These are phyloP conservation scores for Colletotrichum filicis DNA, from an alignment of 2,329 filamentous ascomycete genomes.

Conservation along the genomic window DNA sequence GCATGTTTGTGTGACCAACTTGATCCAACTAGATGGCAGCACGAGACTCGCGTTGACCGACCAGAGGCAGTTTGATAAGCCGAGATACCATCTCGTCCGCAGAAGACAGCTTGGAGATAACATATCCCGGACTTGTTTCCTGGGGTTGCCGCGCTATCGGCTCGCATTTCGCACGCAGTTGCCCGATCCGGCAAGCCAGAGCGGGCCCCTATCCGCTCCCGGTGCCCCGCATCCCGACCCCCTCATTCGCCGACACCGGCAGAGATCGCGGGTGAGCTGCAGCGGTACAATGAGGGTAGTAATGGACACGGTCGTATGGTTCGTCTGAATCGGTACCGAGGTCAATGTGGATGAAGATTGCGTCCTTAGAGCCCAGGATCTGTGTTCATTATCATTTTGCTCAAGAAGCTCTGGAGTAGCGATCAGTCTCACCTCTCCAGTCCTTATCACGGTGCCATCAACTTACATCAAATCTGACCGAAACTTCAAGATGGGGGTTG, in stretches of 20 bases:
- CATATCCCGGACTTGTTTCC: not conserved
- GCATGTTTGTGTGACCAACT: not conserved
- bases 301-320: not conserved
- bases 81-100: not conserved
- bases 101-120: not conserved
- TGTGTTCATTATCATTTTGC: not conserved
- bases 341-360: not conserved
- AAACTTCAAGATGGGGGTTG: no score
- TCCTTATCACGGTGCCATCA: no score
- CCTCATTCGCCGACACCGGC: not conserved
- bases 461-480: no score
- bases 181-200: not conserved
- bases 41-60: not conserved
- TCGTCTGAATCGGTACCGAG: not conserved
- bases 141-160: not conserved
- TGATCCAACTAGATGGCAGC: not conserved
- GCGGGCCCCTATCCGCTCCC: not conserved
- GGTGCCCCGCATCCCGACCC: not conserved
- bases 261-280: not conserved
- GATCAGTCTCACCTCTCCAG: no score
- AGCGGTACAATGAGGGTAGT: not conserved
- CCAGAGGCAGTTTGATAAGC: not conserved
- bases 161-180: not conserved
- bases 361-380: not conserved
- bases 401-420: no score